Percentiles rank a stretch among this genome's conserved stretches.
These are phyloP conservation scores for Fusarium goolgardi DNA, from an alignment of 2,329 filamentous ascomycete genomes.

Conservation along the genomic window DNA sequence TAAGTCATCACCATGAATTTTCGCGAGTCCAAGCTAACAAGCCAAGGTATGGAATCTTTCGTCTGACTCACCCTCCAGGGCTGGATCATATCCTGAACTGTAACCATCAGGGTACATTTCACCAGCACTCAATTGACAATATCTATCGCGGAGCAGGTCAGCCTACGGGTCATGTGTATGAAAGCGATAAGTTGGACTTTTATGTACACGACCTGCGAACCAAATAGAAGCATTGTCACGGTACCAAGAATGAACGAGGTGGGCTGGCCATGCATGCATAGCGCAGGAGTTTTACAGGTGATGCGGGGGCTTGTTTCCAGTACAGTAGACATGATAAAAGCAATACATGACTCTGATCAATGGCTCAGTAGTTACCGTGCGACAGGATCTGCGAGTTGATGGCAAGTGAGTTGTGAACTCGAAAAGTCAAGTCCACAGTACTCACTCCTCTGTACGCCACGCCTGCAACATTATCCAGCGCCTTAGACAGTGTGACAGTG, in stretches of 20 bases:
- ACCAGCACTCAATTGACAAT: slow-evolving; percentile 74
- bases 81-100: slow-evolving; percentile 87
- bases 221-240: slow-evolving; percentile 31
- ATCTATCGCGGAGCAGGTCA: slow-evolving; percentile 81
- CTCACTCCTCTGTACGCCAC: neutral
- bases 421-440: neutral
- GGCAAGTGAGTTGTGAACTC: neutral
- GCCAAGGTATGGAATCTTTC: slow-evolving; percentile 87
- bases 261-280: slow-evolving; percentile 30
- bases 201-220: slow-evolving; percentile 65
- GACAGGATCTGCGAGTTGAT: neutral
- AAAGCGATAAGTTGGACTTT: slow-evolving; percentile 73
- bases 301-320: neutral
- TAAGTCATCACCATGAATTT: slow-evolving; percentile 57
- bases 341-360: neutral
- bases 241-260: neutral
- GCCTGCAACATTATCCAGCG: neutral
- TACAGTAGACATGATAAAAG: neutral
- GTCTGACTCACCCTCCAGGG: slow-evolving; percentile 92
- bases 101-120: slow-evolving; percentile 82
- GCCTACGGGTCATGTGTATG: slow-evolving; percentile 75
- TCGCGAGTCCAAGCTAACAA: neutral
- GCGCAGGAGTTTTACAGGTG: slow-evolving; percentile 39
- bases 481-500: neutral
- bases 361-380: neutral